Conservation (phyloP, 176 grass and related monocot genomes). For the Rhipidocladum racemiflorum region DNA sequence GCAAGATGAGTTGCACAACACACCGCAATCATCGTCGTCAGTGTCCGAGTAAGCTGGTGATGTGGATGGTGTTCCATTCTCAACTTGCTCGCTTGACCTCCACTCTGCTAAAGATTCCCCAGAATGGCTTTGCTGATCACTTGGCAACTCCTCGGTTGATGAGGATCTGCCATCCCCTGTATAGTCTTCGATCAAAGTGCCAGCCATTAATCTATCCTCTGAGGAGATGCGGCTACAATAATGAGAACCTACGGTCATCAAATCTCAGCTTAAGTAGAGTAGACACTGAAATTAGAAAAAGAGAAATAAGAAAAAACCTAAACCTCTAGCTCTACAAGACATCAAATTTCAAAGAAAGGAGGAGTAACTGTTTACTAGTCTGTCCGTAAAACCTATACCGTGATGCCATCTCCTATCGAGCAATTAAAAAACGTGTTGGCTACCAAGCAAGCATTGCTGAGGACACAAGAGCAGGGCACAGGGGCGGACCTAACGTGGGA, state of each 20-base stretch:
- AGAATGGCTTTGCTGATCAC: slow-evolving; percentile 63
- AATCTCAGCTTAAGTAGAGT: background rate
- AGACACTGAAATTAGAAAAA: background rate
- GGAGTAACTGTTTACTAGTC: background rate
- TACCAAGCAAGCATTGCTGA: too few relatives aligned
- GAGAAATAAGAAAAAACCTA: background rate
- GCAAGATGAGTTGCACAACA: slow-evolving; percentile 31
- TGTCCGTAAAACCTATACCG: background rate
- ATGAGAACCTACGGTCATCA: background rate
- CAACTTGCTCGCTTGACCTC: slow-evolving; percentile 82
- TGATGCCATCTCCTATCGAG: background rate
- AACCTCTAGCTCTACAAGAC: background rate
- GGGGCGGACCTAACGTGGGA: too few relatives aligned
- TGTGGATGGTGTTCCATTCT: slow-evolving; percentile 87
- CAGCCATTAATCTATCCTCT: slow-evolving; percentile 43
- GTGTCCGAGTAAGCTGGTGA: slow-evolving; percentile 78
- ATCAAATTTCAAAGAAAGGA: background rate
- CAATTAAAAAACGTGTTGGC: background rate
- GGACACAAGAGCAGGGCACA: too few relatives aligned
- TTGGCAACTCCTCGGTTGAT: slow-evolving; percentile 54
- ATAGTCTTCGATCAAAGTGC: slow-evolving; percentile 53
- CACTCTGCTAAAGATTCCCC: slow-evolving; percentile 73
- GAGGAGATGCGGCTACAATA: background rate
- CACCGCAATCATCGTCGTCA: slow-evolving; percentile 86
- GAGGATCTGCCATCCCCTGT: slow-evolving; percentile 40